Evolutionary conservation across 495 filamentous ascomycete genomes (phyloP).

Genomic region (Oidiodendron maius): DNA sequence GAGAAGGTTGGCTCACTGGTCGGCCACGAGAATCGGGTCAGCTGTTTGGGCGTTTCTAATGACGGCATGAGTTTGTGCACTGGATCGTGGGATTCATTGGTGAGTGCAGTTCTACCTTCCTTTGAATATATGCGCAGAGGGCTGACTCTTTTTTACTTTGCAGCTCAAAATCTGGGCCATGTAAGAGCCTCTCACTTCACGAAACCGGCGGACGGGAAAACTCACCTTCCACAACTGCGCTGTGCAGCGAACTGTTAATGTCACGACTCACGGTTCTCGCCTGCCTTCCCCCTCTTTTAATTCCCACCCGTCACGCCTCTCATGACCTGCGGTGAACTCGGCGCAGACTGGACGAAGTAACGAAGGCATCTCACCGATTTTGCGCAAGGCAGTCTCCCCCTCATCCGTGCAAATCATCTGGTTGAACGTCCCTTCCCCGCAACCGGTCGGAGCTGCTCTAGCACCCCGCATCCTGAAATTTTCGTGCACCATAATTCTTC

Average conservation of each 20-base stretch:
- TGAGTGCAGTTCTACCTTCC: conserved; percentile 44
- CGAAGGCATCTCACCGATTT: conserved; percentile 39
- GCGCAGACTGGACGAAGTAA: conserved; percentile 49
- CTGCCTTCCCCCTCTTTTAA: conserved; percentile 10
- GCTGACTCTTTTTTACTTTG: conserved; percentile 21
- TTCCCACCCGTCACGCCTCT: conserved; percentile 27
- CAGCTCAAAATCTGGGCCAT: conserved; percentile 84
- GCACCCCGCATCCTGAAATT: too few species aligned
- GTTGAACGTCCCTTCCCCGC: too few species aligned
- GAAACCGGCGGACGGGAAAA: conserved; percentile 9
- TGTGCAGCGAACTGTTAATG: conserved; percentile 13
- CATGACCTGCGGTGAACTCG: conserved; percentile 38
- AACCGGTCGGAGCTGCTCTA: too few species aligned
- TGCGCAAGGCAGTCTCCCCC: conserved; percentile 22
- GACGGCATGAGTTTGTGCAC: conserved; percentile 99
- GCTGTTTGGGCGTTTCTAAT: conserved; percentile 96
- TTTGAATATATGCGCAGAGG: background rate
- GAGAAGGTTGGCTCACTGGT: conserved; percentile 95
- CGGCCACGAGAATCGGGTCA: conserved; percentile 97
- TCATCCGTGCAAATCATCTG: too few species aligned
- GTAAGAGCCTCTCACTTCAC: conserved; percentile 11
- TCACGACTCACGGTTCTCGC: background rate
- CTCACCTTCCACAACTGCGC: conserved; percentile 12
- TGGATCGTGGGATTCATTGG: conserved; percentile 98
- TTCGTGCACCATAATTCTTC: conserved; percentile 25